Conservation (phyloP, 345 rosid species). For the Cochlearia excelsa region DNA sequence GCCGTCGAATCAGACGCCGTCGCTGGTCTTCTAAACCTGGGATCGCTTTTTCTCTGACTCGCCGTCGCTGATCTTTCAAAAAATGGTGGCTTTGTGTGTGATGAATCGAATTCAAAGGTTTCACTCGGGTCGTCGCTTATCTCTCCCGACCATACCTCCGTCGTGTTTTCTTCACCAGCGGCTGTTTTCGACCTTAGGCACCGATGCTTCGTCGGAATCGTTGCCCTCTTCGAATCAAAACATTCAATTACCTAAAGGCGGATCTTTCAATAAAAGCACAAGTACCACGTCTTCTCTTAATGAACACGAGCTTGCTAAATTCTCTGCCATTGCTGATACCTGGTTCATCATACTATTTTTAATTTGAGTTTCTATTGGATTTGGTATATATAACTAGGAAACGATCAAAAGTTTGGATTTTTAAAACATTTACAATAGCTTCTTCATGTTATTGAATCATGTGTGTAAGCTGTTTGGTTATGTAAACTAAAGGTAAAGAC, state of each 20-base stretch:
- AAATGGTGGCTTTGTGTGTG: not conserved
- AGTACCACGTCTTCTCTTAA: constrained; percentile 52
- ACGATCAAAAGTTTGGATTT: not conserved
- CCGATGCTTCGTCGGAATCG: constrained; percentile 15
- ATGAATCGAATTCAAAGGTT: constrained; percentile 35
- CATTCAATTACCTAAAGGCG: not conserved
- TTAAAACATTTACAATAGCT: not conserved
- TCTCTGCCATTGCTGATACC: constrained; percentile 76
- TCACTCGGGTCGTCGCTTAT: constrained; percentile 35
- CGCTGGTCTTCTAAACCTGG: no score
- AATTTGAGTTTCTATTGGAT: not conserved
- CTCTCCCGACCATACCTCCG: constrained; percentile 26
- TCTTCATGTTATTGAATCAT: no score
- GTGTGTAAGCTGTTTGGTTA: not conserved
- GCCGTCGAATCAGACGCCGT: no score
- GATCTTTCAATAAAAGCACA: constrained; percentile 20
- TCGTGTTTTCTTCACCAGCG: constrained; percentile 27
- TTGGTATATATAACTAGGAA: not conserved
- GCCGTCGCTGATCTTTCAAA: no score
- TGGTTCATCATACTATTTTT: constrained; percentile 41
- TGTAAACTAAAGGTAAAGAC: not conserved
- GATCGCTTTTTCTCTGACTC: no score
- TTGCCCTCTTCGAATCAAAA: constrained; percentile 18
- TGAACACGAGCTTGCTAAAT: constrained; percentile 68
- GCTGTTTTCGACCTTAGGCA: constrained; percentile 21